These are phyloP conservation scores for Trichoderma asperellum DNA, from an alignment of 2,329 filamentous ascomycete species.

Conservation along the genomic window DNA sequence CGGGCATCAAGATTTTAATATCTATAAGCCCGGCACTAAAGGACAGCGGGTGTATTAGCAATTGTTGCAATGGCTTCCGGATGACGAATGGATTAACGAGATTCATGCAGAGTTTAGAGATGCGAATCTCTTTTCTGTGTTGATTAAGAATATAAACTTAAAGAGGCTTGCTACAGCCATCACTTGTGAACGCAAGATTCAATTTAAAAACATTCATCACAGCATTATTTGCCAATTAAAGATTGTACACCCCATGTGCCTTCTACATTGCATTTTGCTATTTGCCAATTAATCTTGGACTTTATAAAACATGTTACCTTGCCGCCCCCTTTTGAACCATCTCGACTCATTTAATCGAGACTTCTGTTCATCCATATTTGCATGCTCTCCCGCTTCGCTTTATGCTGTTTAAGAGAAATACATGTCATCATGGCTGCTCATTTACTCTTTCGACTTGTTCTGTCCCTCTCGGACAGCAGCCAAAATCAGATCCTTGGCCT, in stretches of 20 bases:
- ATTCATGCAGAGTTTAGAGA: too few relatives aligned
- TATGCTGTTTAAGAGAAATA: conserved; percentile 6
- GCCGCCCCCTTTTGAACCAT: background rate
- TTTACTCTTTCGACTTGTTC: conserved; percentile 42
- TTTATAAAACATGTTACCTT: background rate
- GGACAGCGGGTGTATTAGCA: too few relatives aligned
- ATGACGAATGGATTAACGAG: too few relatives aligned
- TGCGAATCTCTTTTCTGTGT: too few relatives aligned
- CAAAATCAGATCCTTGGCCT: conserved; percentile 86
- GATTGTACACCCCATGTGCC: background rate
- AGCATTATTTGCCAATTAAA: background rate
- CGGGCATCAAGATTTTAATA: too few relatives aligned
- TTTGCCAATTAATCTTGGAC: background rate
- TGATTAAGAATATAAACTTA: background rate
- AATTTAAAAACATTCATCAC: background rate
- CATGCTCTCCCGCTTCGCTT: background rate
- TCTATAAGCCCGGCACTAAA: too few relatives aligned
- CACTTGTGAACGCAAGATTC: background rate
- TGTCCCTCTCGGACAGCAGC: conserved; percentile 72
- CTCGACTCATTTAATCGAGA: background rate
- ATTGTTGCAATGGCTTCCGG: too few relatives aligned
- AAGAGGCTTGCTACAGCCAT: background rate
- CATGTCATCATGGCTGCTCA: background rate
- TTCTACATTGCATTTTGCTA: background rate
- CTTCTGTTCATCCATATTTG: background rate